Evolutionary conservation across 345 rosid genomes (phyloP), one percentile per base, ranked within the genome.

Genomic region (Camelina laxa): DNA sequence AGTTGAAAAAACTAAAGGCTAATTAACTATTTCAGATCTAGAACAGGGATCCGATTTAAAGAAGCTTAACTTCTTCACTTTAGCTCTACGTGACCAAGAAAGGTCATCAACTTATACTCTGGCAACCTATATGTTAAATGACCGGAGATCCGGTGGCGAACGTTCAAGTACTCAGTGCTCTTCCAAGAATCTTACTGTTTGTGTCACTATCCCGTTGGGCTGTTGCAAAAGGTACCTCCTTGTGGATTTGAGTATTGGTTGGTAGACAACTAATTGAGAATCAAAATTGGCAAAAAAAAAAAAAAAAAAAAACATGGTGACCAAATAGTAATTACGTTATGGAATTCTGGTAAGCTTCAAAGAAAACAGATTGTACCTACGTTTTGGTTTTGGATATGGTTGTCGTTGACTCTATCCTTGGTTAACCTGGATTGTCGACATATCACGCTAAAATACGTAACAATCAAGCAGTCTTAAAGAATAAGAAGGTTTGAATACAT

Each of bases 121-220:
- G 80, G 71, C 27, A 14, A 62, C 1, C 44, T 39, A 11, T 39
- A 39, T 10, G 44, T 39, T 10, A 13, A 42, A 33, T 6, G 66
- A 62, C 59, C 10, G 45, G 35, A 55, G 57, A 27, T 69, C 80
- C 70, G 80, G 51, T n/a, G 59, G 65, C 70, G 75, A 69, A 69
- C 65, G 16, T 14, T 53, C 16, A 69, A 54, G 59, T 27, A 22
- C 24, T 22, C 24, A 31, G 35, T 31, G 1, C 36, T 44, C 36
- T 55, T 45, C 14, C 31, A 69, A 63, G 75, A 76, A 76, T 70
- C 80, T 63, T 53, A 76, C 75, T 76, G 75, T 70, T 63, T 47
- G 70, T 63, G 53, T 45, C 58, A 36, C 31, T 75, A 61, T 54
- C 58, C 74, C 12, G 47, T 35, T 35, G 15, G 14, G 24, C 24